A percentile compares a stretch with the other conserved stretches of the same genome.
phyloP scores from a whole-genome alignment of 1,284 basidiomycete species.

The Moniliophthora roreri region DNA sequence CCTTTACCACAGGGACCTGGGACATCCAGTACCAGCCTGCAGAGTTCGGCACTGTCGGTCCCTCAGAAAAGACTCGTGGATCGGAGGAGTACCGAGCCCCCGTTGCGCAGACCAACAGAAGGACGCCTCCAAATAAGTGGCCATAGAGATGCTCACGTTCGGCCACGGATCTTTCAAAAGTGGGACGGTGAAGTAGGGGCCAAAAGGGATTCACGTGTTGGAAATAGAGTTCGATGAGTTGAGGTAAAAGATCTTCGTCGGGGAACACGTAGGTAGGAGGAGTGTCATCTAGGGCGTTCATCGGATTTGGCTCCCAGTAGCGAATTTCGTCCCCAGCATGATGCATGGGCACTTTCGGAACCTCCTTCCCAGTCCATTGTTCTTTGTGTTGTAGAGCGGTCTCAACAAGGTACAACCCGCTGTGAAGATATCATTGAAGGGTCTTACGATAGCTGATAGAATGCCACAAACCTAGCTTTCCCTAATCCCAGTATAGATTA shows the following conservation, averaged over 20 bases:
- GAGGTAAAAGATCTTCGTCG: constrained; percentile 55
- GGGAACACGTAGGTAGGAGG: constrained; percentile 46
- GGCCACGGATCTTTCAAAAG: constrained; percentile 65
- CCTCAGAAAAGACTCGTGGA: constrained; percentile 56
- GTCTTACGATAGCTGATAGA: no score
- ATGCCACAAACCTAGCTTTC: constrained; percentile 44
- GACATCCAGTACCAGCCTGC: constrained; percentile 78
- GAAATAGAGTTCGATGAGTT: constrained; percentile 75
- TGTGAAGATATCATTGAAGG: no score
- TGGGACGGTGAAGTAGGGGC: constrained; percentile 78
- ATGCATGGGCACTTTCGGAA: background rate
- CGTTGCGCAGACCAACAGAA: constrained; percentile 75
- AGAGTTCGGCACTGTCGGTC: constrained; percentile 49
- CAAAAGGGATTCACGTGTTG: constrained; percentile 55
- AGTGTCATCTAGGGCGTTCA: constrained; percentile 15
- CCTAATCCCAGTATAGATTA: no score
- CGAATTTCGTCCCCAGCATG: constrained; percentile 21
- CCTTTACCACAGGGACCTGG: constrained; percentile 59
- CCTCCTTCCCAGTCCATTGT: constrained; percentile 30
- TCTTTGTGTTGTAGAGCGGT: constrained; percentile 38
- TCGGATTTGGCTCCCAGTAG: constrained; percentile 33
- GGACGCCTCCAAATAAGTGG: constrained; percentile 62
- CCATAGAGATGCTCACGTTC: constrained; percentile 60
- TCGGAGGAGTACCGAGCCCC: constrained; percentile 73
- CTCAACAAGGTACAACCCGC: constrained; percentile 40